Evolutionary conservation across 768 basidiomycete genomes (phyloP).

Genomic region (Russula sp.): DNA sequence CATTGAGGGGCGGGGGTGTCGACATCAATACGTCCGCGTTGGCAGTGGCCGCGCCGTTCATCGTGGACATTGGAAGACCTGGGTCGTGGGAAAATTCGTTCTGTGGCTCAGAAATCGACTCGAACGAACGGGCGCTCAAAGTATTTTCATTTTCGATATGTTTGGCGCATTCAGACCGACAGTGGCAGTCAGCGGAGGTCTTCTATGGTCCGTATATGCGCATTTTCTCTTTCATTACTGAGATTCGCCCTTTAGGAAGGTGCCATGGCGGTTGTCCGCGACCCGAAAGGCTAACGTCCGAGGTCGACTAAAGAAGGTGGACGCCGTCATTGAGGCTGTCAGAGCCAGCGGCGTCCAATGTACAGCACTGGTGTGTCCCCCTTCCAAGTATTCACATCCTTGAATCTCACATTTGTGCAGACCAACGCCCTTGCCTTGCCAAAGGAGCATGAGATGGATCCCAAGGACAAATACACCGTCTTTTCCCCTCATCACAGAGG

Average conservation of each 20-base stretch:
- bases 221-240: neutral
- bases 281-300: constrained; percentile 93
- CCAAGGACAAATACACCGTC: constrained; percentile 93
- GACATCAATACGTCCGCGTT: neutral
- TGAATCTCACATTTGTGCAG: constrained; percentile 28
- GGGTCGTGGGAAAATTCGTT: constrained; percentile 16
- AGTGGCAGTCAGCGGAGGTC: constrained; percentile 60
- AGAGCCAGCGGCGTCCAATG: constrained; percentile 76
- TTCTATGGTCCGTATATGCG: constrained; percentile 63
- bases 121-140: neutral
- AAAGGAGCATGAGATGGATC: constrained; percentile 88
- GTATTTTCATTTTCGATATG: constrained; percentile 39
- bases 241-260: constrained; percentile 60
- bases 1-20: constrained; percentile 35
- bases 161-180: constrained; percentile 82
- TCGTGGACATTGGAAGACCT: constrained; percentile 19
- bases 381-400: neutral
- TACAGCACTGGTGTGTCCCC: constrained; percentile 57
- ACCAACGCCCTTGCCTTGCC: constrained; percentile 73
- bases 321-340: constrained; percentile 87
- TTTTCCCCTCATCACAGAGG: constrained; percentile 64
- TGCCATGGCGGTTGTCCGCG: constrained; percentile 85
- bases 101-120: neutral
- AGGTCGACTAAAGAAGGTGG: constrained; percentile 84
- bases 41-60: constrained; percentile 16